phyloP scores from a whole-genome alignment of 495 filamentous ascomycete species.

The Neurospora pannonica region DNA sequence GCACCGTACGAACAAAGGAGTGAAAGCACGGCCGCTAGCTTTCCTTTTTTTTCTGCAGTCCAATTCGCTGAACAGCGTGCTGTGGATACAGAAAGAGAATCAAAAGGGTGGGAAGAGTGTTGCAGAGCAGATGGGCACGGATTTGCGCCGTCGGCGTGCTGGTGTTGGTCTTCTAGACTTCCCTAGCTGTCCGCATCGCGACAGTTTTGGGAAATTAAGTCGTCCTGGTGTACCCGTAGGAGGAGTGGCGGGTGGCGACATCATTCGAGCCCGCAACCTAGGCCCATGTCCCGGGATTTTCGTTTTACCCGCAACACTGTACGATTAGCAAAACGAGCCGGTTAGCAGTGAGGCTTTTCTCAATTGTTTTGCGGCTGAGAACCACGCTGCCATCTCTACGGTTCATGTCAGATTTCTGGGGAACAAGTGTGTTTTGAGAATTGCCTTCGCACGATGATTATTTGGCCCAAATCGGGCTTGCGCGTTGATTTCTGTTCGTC shows the following conservation, averaged over 20 bases:
- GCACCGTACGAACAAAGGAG: not conserved
- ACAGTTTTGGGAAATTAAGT: not conserved
- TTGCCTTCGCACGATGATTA: not conserved
- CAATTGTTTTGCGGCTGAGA: not conserved
- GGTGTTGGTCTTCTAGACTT: not conserved
- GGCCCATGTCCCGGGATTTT: not conserved
- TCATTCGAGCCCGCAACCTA: not conserved
- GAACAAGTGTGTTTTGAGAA: not conserved
- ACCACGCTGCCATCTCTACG: not conserved
- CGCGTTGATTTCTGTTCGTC: not conserved
- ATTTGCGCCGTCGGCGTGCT: not conserved
- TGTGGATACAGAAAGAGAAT: not conserved
- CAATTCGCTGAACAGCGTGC: not conserved
- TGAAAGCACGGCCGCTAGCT: not conserved
- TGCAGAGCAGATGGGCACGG: not conserved
- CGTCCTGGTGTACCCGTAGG: not conserved
- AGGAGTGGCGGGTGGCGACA: not conserved
- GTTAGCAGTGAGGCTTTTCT: not conserved
- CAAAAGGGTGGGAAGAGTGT: not conserved
- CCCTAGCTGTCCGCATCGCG: not conserved
- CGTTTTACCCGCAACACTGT: not conserved
- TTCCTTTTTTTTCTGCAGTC: not conserved
- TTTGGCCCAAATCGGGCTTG: not conserved
- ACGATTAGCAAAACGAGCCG: not conserved
- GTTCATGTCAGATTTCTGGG: not conserved